A percentile compares a stretch with the other conserved stretches of the same genome.
Evolutionary conservation across 2,329 filamentous ascomycete species (phyloP).

Genomic region (Xylariomycetidae sp.): DNA sequence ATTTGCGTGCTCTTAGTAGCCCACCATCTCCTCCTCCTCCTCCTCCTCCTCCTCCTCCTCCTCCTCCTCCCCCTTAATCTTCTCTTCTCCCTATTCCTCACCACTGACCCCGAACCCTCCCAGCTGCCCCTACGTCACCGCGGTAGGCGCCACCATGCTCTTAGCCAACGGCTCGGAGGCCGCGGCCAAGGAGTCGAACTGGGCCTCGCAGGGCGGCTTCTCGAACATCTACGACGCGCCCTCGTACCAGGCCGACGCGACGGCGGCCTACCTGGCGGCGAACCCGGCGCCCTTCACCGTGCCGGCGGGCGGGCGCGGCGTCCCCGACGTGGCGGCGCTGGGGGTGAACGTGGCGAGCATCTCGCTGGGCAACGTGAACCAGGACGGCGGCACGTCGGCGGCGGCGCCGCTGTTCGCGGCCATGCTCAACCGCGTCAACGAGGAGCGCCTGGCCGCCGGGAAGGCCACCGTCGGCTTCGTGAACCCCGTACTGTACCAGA

Average conservation of each 20-base stretch:
- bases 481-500: slow-evolving; percentile 8
- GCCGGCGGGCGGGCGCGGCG: slow-evolving; percentile 19
- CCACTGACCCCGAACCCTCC: no score
- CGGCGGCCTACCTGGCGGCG: neutral
- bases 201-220: slow-evolving; percentile 9
- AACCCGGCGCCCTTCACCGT: slow-evolving; percentile 2
- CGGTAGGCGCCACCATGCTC: slow-evolving; percentile 4
- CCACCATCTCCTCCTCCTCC: slow-evolving; percentile 11
- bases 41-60: no score
- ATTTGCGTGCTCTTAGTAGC: slow-evolving; percentile 25
- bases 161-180: neutral
- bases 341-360: slow-evolving; percentile 20
- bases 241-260: slow-evolving; percentile 13
- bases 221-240: slow-evolving; percentile 15
- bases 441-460: slow-evolving; percentile 6
- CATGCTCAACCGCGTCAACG: slow-evolving; percentile 7
- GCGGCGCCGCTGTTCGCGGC: slow-evolving; percentile 5
- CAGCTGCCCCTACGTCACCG: slow-evolving; percentile 3
- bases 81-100: no score
- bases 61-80: no score
- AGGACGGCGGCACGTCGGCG: slow-evolving; percentile 16
- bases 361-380: slow-evolving; percentile 10
- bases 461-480: slow-evolving; percentile 9
- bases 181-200: neutral
- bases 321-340: slow-evolving; percentile 20